Evolutionary conservation across 768 basidiomycete genomes (phyloP), one percentile per base, ranked within the genome.

Genomic region (Lyophyllum shimeji): DNA sequence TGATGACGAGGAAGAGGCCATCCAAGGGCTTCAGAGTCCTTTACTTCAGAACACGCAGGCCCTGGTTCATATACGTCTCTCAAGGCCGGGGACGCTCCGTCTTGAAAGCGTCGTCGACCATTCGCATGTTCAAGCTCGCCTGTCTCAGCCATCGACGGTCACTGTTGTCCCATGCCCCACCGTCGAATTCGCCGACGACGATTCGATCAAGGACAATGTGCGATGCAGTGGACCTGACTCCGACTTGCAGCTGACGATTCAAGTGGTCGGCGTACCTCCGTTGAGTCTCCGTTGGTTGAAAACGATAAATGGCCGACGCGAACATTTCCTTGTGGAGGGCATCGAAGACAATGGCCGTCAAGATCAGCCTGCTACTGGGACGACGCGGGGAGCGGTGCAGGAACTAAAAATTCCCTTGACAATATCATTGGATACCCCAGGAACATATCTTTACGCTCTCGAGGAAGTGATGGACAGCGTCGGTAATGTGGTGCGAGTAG

Each of bases 381-480:
- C 13, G n/a, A 46, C 44, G 39, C 57, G 31, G 52, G 58, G 31
- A 15, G 44, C 69, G 3, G 80, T 87, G 6, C 84, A 87, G 59
- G 74, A 81, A 29, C 73, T 93, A 27, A 78, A 77, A 50, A 81
- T 93, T 24, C 92, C 92, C 18, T 74, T 93, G 53, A 80, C 81
- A 1, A 74, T 91, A 7, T 74, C 86, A 3, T 73, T 90, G 54
- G 81, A 83, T 56, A 69, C 79, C 6, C 76, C 85, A 8, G 92
- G 91, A 2, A 81, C 78, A 37, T 85, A 92, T 66, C 71, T 83
- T 2, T 93, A 91, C 64, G 79, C 82, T 11, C 76, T 97, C 23
- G 89, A 95, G 63, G 85, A 87, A 62, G 82, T 98, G 23, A 81
- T 82, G n/a, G 95, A 97, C 64, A 83, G 86, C 13, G 74, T 89